A percentile compares a stretch with the other conserved stretches of the same genome.
These are phyloP conservation scores for Botrytis deweyae DNA, from an alignment of 2,329 filamentous ascomycete species.

Conservation along the genomic window DNA sequence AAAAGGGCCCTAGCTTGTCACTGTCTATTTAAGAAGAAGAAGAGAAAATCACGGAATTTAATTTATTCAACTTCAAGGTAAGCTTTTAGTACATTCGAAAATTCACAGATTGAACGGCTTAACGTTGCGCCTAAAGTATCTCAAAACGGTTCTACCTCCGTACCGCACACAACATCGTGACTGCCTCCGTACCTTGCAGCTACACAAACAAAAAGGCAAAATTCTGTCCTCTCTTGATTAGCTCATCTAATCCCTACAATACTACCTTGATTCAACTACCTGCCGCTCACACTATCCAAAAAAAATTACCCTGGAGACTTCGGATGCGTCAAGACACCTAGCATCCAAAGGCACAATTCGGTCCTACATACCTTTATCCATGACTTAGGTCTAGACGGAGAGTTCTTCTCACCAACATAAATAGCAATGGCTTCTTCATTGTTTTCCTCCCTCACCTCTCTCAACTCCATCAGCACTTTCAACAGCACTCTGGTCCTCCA, in stretches of 20 bases:
- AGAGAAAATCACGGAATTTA: neutral
- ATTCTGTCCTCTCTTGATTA: neutral
- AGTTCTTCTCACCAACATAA: constrained; percentile 29
- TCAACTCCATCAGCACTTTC: constrained; percentile 29
- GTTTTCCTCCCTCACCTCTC: constrained; percentile 27
- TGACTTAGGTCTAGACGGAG: neutral
- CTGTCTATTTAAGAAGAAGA: neutral
- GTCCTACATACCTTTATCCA: constrained; percentile 21
- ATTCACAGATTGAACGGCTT: neutral
- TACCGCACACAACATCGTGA: neutral
- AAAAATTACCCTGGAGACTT: neutral
- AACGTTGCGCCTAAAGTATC: neutral
- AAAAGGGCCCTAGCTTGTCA: neutral
- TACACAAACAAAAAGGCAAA: neutral
- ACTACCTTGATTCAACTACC: neutral
- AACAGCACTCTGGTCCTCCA: constrained; percentile 27
- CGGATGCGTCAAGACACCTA: neutral
- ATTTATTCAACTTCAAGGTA: neutral
- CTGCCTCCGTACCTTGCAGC: constrained; percentile 23
- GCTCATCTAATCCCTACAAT: neutral
- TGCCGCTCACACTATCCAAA: neutral
- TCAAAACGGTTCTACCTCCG: constrained; percentile 10
- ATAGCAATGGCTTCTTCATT: constrained; percentile 30
- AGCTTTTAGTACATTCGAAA: neutral
- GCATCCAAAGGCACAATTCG: constrained; percentile 24